These are phyloP conservation scores for Fraxinus quadrangulata DNA, from an alignment of 257 asterid species.

Conservation along the genomic window DNA sequence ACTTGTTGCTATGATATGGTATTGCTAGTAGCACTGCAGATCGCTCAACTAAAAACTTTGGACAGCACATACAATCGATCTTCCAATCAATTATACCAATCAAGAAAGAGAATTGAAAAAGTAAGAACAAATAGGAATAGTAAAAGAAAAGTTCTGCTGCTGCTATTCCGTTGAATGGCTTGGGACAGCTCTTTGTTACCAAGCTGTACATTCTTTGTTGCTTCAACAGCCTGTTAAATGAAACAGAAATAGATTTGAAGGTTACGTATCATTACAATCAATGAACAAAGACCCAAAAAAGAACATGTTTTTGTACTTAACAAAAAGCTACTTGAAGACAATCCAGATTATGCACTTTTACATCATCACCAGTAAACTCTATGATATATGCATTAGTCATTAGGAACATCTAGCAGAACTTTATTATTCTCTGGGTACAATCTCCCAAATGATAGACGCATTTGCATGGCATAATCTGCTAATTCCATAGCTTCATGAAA, in stretches of 20 bases:
- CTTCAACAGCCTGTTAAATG: constrained; percentile 75
- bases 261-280: neutral
- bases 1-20: neutral
- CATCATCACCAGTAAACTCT: neutral
- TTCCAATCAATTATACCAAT: constrained; percentile 65
- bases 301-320: neutral
- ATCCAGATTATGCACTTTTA: neutral
- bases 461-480: neutral
- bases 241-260: constrained; percentile 3
- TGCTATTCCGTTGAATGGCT: constrained; percentile 82
- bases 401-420: neutral
- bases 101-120: constrained; percentile 80
- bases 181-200: constrained; percentile 86
- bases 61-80: neutral
- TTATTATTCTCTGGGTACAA: neutral
- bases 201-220: constrained; percentile 81
- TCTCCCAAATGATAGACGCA: neutral
- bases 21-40: neutral
- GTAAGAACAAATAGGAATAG: constrained; percentile 79
- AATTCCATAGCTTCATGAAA: neutral
- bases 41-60: neutral
- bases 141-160: constrained; percentile 90
- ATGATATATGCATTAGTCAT: neutral
- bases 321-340: neutral
- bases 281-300: neutral